Conservation (phyloP, 164 flowering plant species). For the Saururus chinensis region DNA sequence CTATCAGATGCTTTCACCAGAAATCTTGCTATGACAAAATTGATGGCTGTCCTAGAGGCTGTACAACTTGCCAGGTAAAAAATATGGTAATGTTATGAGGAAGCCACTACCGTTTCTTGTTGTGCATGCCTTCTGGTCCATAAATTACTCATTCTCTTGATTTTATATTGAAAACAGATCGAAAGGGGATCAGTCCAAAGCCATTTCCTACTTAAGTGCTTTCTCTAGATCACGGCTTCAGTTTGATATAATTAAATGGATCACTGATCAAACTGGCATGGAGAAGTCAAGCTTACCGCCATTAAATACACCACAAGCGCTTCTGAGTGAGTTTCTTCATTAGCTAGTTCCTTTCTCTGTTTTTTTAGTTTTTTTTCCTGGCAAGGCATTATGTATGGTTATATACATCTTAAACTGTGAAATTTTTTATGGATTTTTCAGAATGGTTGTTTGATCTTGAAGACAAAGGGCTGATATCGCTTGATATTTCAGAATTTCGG, state of each 20-base stretch:
- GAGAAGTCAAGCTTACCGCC: slow-evolving; percentile 18
- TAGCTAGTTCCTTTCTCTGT: neutral
- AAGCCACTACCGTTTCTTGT: neutral
- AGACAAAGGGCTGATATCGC: slow-evolving; percentile 33
- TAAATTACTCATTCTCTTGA: neutral
- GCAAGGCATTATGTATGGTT: neutral
- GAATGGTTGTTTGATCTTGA: slow-evolving; percentile 53
- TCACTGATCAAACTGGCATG: slow-evolving; percentile 21
- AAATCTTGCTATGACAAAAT: slow-evolving; percentile 30
- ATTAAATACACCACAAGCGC: slow-evolving; percentile 45
- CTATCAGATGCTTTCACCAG: slow-evolving; percentile 21
- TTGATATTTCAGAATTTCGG: slow-evolving; percentile 29
- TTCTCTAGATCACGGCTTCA: slow-evolving; percentile 39
- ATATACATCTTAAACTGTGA: neutral
- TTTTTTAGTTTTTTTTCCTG: neutral
- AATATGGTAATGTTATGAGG: neutral
- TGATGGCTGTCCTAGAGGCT: slow-evolving; percentile 46
- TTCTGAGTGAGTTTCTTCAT: slow-evolving; percentile 37
- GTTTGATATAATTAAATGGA: slow-evolving; percentile 31
- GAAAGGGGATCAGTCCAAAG: slow-evolving; percentile 38
- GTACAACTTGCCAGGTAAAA: slow-evolving; percentile 38
- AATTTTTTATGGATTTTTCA: slow-evolving; percentile 7
- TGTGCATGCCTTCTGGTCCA: neutral
- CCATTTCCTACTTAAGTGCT: slow-evolving; percentile 40
- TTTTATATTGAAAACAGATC: slow-evolving; percentile 22